Evolutionary conservation across 148 eudicot species (phyloP).

Genomic region (Fagopyrum homotropicum): DNA sequence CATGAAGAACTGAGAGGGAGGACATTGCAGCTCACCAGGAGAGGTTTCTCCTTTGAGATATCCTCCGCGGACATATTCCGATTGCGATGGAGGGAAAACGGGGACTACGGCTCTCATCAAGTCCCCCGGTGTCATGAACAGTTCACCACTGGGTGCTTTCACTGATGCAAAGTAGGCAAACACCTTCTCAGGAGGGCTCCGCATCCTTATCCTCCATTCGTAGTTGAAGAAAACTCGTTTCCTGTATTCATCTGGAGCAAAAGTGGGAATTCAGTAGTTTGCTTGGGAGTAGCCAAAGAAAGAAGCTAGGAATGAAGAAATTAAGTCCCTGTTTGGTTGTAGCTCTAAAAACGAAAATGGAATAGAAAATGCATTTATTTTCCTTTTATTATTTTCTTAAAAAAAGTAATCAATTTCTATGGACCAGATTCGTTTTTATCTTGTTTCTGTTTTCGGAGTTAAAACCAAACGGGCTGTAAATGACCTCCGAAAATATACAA

Average conservation of each 20-base stretch:
- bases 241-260: slow-evolving; percentile 58
- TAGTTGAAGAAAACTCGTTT: slow-evolving; percentile 85
- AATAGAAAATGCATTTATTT: not conserved
- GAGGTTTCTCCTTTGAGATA: slow-evolving; percentile 51
- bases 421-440: too few species aligned
- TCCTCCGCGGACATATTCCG: slow-evolving; percentile 62
- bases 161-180: slow-evolving; percentile 87
- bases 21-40: slow-evolving; percentile 50
- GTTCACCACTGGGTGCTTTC: slow-evolving; percentile 39
- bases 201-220: slow-evolving; percentile 60
- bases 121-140: slow-evolving; percentile 76
- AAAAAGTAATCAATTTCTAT: not conserved
- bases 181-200: slow-evolving; percentile 90
- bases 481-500: slow-evolving; percentile 2
- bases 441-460: too few species aligned
- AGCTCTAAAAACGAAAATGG: too few species aligned
- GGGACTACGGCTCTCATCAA: slow-evolving; percentile 88
- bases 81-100: slow-evolving; percentile 77
- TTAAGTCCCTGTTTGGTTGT: not conserved
- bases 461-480: too few species aligned
- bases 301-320: not conserved
- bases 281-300: not conserved
- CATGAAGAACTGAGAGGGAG: slow-evolving; percentile 85
- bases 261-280: too few species aligned
- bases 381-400: not conserved